phyloP scores from a whole-genome alignment of 768 basidiomycete genomes.

The Fistulinella prunicolor region DNA sequence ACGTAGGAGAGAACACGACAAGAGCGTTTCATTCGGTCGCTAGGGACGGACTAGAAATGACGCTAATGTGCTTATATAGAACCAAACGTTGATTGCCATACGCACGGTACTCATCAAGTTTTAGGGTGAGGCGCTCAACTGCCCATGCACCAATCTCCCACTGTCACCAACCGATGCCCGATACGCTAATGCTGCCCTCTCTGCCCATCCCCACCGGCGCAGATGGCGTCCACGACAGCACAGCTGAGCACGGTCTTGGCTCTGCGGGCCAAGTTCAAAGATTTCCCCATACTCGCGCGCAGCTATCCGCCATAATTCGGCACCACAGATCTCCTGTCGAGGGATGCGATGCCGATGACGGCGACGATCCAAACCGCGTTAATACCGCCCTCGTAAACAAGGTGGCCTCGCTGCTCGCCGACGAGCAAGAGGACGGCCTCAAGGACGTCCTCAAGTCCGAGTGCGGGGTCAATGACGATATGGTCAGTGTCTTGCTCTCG shows the following conservation, averaged over 20 bases:
- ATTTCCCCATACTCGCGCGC: slow-evolving; percentile 82
- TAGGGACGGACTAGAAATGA: too few relatives aligned
- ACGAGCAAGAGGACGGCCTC: slow-evolving; percentile 86
- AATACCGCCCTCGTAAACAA: slow-evolving; percentile 61
- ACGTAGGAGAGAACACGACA: too few relatives aligned
- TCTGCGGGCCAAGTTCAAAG: slow-evolving; percentile 33
- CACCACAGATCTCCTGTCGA: slow-evolving; percentile 61
- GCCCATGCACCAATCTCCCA: slow-evolving; percentile 23
- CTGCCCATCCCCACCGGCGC: slow-evolving; percentile 8
- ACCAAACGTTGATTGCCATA: too few relatives aligned
- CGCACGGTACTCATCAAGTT: slow-evolving; percentile 18
- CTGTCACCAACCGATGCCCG: slow-evolving; percentile 24
- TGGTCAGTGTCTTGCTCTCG: slow-evolving; percentile 42
- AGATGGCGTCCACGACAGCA: slow-evolving; percentile 18
- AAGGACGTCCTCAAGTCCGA: slow-evolving; percentile 69
- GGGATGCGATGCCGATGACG: slow-evolving; percentile 56
- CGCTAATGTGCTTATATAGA: too few relatives aligned
- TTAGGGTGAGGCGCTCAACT: slow-evolving; percentile 19
- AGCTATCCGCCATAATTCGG: slow-evolving; percentile 69
- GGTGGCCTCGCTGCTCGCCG: slow-evolving; percentile 68
- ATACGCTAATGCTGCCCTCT: slow-evolving; percentile 22
- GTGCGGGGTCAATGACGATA: slow-evolving; percentile 67
- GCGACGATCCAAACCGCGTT: slow-evolving; percentile 52
- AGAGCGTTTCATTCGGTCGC: background rate
- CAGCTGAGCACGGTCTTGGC: slow-evolving; percentile 15